Evolutionary conservation across 805 yeast species (phyloP), one percentile per base, ranked within the genome.

Genomic region (Candida gorgasii): DNA sequence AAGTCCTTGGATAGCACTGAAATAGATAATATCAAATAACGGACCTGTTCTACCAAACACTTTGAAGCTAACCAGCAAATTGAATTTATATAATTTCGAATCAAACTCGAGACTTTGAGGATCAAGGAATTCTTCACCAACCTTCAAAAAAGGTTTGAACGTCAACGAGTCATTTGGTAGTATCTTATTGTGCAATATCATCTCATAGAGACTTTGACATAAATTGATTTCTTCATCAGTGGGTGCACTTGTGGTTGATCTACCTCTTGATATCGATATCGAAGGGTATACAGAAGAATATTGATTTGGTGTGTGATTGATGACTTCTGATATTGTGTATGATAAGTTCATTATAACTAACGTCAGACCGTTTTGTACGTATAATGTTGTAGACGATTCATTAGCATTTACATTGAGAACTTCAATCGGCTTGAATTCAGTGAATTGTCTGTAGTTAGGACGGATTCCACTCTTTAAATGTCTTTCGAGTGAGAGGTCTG

Each of bases 1-100:
- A 42, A 90, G 63, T 0, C 95, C 93, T 23, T 73, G 65, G 4
- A 85, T 55, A 17, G 88, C 61, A 3, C 90, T 78, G 15, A 75
- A 78, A 80, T 89, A 84, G 36, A 86, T 83, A 8, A 84, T 62
- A 54, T 89, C 97, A 53, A 81, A 82, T 19, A 85, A 65, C 2
- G 97, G 95, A 0, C 96, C 96, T 1, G 87, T 45, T 44, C 93
- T 76, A 37, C 92, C 82, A 51, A 86, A 82, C 0, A 89, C 89
- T 51, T 84, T 82, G 30, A 89, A 70, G 51, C 80, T 80, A 3
- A 92, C 90, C 55, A 80, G 80, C 23, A 90, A 61, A 3, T 84
- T 86, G 52, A 54, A 68, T 34, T 62, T 53, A 48, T 59, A 65
- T n/a, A 47, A 36, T 44, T 57, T 35, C 3, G 31, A 19, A 11